phyloP scores from a whole-genome alignment of 805 yeast species.

The Clavispora vitiphila region DNA sequence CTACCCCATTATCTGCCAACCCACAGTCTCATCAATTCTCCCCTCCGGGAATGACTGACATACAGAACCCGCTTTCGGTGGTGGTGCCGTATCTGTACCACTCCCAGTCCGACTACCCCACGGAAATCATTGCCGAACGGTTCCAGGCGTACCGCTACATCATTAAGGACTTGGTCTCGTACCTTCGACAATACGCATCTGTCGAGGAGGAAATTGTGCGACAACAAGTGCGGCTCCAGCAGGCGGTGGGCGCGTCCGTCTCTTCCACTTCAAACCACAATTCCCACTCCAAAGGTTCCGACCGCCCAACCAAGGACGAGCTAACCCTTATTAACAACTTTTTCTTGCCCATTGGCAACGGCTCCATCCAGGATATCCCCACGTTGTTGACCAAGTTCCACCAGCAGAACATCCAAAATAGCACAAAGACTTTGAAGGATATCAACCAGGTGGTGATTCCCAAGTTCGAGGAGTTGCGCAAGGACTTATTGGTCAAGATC shows the following conservation, averaged over 20 bases:
- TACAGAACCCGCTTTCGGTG: constrained; percentile 36
- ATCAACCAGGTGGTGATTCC: constrained; percentile 46
- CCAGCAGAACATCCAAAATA: constrained; percentile 33
- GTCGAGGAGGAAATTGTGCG: constrained; percentile 87
- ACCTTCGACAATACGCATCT: constrained; percentile 72
- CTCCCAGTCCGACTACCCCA: constrained; percentile 50
- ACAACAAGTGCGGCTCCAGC: constrained; percentile 74
- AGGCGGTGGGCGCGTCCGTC: constrained; percentile 45
- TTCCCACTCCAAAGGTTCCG: constrained; percentile 9
- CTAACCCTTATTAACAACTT: constrained; percentile 38
- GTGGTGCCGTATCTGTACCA: constrained; percentile 34
- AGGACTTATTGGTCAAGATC: constrained; percentile 78
- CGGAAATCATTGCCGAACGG: constrained; percentile 78
- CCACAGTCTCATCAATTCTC: no score
- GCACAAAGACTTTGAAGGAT: constrained; percentile 44
- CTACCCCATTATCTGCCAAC: no score
- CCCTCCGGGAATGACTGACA: constrained; percentile 20
- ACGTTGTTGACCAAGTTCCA: constrained; percentile 52
- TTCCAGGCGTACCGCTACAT: constrained; percentile 84
- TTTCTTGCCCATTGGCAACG: constrained; percentile 74
- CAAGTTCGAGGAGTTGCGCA: constrained; percentile 50
- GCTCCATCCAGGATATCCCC: constrained; percentile 81
- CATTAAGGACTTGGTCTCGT: constrained; percentile 66
- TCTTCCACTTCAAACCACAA: constrained; percentile 2
- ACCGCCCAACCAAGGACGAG: constrained; percentile 20